These are phyloP conservation scores for Phaeophleospora eucalypticola DNA, from an alignment of 2,329 filamentous ascomycete genomes.

Conservation along the genomic window DNA sequence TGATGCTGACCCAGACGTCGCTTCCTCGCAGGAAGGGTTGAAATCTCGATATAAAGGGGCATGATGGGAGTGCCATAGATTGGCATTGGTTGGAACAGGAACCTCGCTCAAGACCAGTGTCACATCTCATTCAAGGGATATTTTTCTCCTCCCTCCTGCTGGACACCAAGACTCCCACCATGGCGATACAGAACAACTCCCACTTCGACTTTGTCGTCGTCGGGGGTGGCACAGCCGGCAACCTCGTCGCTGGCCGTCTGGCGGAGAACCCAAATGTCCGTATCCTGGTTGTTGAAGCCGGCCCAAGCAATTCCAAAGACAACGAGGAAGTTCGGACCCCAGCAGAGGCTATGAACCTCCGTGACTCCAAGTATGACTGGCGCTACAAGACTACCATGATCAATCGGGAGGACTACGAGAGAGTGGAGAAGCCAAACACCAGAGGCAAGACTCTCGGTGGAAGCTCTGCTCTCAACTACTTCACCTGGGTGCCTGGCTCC, in stretches of 20 bases:
- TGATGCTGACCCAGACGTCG: no score
- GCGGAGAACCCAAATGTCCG: conserved; percentile 20
- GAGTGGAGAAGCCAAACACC: not conserved
- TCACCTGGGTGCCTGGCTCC: not conserved
- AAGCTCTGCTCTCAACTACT: not conserved
- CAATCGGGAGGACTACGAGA: not conserved
- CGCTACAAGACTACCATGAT: not conserved
- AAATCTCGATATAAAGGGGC: no score
- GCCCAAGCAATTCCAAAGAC: conserved; percentile 77
- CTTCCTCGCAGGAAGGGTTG: no score
- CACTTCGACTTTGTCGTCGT: conserved; percentile 25
- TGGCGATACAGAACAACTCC: no score
- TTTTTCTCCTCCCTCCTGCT: no score
- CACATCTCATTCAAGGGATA: no score
- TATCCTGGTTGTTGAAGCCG: conserved; percentile 23
- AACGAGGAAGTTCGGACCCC: conserved; percentile 39
- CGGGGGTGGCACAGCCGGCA: conserved; percentile 24
- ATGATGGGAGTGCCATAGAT: no score
- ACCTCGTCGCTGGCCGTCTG: conserved; percentile 22
- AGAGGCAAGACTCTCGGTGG: not conserved
- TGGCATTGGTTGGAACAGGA: no score
- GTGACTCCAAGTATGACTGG: not conserved
- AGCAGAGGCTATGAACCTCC: not conserved
- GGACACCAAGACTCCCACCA: no score
- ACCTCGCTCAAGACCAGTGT: no score